phyloP scores from a whole-genome alignment of 805 yeast genomes.

The Candida multigemmis region DNA sequence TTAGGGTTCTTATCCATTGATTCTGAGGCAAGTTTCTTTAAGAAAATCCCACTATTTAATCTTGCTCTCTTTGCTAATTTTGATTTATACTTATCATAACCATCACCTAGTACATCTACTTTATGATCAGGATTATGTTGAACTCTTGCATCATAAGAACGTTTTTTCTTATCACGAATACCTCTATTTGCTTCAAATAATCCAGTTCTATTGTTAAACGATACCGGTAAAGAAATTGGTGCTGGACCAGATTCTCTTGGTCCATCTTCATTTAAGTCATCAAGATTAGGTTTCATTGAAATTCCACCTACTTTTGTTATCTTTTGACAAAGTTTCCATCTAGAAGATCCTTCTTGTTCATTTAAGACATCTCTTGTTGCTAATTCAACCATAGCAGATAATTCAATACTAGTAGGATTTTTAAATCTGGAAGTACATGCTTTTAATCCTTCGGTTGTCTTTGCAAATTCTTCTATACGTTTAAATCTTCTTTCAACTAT shows the following conservation, averaged over 20 bases:
- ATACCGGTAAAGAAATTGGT: slow-evolving; percentile 33
- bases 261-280: slow-evolving; percentile 16
- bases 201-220: slow-evolving; percentile 87
- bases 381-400: slow-evolving; percentile 68
- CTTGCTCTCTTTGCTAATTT: slow-evolving; percentile 39
- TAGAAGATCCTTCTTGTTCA: slow-evolving; percentile 36
- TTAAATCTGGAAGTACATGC: slow-evolving; percentile 38
- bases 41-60: slow-evolving; percentile 43
- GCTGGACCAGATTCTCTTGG: slow-evolving; percentile 14
- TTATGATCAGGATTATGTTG: slow-evolving; percentile 56
- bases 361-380: slow-evolving; percentile 62
- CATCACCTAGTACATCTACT: slow-evolving; percentile 70
- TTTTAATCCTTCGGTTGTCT: slow-evolving; percentile 27
- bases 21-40: slow-evolving; percentile 47
- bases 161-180: slow-evolving; percentile 71
- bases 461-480: slow-evolving; percentile 38
- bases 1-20: slow-evolving; percentile 28
- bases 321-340: slow-evolving; percentile 32
- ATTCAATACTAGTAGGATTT: slow-evolving; percentile 17
- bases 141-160: slow-evolving; percentile 76
- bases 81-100: slow-evolving; percentile 54
- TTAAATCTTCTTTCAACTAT: slow-evolving; percentile 66
- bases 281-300: slow-evolving; percentile 11
- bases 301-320: slow-evolving; percentile 5
- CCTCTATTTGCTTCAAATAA: slow-evolving; percentile 66